Base-by-base conservation (phyloP, 495 filamentous ascomycete species). In the Neohortaea acidophila region DNA sequence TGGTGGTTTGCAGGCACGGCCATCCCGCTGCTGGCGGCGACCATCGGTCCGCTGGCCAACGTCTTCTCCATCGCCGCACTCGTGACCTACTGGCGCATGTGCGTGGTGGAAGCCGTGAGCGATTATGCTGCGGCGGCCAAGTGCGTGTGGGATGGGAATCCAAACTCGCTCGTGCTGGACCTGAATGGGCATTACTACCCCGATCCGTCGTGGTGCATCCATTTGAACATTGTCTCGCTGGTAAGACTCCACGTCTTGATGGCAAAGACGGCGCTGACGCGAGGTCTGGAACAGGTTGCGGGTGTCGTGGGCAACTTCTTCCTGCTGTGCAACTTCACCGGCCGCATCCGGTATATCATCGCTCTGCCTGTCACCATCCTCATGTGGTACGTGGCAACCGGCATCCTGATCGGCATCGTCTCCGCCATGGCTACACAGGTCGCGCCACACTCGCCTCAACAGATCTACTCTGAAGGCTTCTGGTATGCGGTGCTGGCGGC, bases 1-100 rank as follows among this genome's bases (percentile, higher is more conserved):
- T 85, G 80, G 80, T 85, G 79, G 80, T 71, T 82, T 43, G 81
- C 81, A 1, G 79, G 75, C 0, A 86, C 77, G 3, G 77, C 73
- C 10, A 80, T 84, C 31, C 80, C 80, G 8, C 63, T 86, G 4
- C 53, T 83, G 3, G 79, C 79, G 0, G 80, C 80, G 4, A 75
- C 78, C 1, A 66, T 76, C 3, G 77, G 76, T 0, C 80, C 80
- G 1, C 60, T 84, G 12, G 79, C 80, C 9, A 83, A 84, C 54
- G 70, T 84, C 15, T 64, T 81, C 49, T 80, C 76, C n/a, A 78
- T 85, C 23, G 76, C 75, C 8, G 75, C 79, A 3, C 55, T 85
- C 28, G 73, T 81, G 0, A 68, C 70, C 21, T 66, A 66, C 3
- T 85, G 80, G 80, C 64, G 74, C 35, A 62, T 48, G 21, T 43